These are phyloP conservation scores for Ceratopteris richardii DNA, from an alignment of 75 land plant genomes.

Conservation along the genomic window DNA sequence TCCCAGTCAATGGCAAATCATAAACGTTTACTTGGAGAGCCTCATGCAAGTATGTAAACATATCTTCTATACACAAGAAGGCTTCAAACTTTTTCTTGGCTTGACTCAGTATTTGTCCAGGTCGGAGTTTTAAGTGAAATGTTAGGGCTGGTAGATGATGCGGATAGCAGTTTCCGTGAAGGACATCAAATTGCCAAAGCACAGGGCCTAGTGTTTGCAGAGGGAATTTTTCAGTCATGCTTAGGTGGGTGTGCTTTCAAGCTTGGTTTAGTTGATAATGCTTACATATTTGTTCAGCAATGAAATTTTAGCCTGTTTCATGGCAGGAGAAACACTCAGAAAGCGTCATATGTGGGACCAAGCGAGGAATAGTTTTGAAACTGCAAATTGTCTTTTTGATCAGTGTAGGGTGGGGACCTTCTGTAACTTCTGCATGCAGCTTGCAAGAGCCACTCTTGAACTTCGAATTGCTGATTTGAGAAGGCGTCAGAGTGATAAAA, in stretches of 20 bases:
- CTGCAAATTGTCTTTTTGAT: conserved; percentile 27
- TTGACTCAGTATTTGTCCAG: conserved; percentile 16
- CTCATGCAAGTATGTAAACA: conserved; percentile 48
- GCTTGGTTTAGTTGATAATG: too few relatives aligned
- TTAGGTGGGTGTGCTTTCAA: conserved; percentile 50
- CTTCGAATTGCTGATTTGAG: conserved; percentile 55
- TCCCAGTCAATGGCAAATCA: conserved; percentile 72
- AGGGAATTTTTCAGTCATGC: conserved; percentile 40
- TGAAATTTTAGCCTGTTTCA: not conserved
- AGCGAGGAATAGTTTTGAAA: conserved; percentile 41
- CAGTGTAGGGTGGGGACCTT: conserved; percentile 13
- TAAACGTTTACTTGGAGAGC: conserved; percentile 77
- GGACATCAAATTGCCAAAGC: conserved; percentile 46
- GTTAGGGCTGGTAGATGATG: conserved; percentile 58
- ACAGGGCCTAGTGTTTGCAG: conserved; percentile 46
- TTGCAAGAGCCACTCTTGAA: conserved; percentile 32
- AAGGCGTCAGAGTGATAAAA: conserved; percentile 10
- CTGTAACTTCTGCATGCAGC: conserved; percentile 43
- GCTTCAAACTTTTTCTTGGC: conserved; percentile 1
- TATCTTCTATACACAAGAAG: not conserved
- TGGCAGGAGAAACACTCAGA: conserved; percentile 58
- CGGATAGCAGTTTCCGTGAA: conserved; percentile 49
- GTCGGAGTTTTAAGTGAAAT: conserved; percentile 61
- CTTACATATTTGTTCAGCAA: not conserved
- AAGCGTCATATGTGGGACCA: conserved; percentile 50